phyloP scores from a whole-genome alignment of 768 basidiomycete genomes.

The Punctularia strigosozonata region DNA sequence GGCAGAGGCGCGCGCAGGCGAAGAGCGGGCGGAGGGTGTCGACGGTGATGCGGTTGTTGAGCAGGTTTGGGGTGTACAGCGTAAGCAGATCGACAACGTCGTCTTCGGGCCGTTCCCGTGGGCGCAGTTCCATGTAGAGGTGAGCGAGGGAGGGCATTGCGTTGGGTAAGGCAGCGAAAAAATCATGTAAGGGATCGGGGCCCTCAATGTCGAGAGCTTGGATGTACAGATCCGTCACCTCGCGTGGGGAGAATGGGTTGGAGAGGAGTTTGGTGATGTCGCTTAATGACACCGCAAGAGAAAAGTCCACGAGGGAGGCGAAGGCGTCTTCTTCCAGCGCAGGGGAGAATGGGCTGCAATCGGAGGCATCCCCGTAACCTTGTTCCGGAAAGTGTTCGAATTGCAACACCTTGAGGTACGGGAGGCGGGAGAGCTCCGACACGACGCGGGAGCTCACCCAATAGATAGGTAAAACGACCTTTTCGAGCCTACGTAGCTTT shows the following conservation, averaged over 20 bases:
- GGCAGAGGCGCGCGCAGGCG: slow-evolving; percentile 14
- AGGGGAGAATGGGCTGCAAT: slow-evolving; percentile 34
- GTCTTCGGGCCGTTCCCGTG: slow-evolving; percentile 8
- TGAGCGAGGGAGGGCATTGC: slow-evolving; percentile 35
- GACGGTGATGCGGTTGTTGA: slow-evolving; percentile 20
- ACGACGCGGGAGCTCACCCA: slow-evolving; percentile 33
- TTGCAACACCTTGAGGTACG: slow-evolving; percentile 33
- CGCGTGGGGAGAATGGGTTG: slow-evolving; percentile 30
- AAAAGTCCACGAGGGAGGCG: slow-evolving; percentile 40
- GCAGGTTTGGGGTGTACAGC: slow-evolving; percentile 7
- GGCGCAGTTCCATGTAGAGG: slow-evolving; percentile 27
- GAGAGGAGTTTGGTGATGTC: slow-evolving; percentile 35
- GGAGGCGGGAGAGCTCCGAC: slow-evolving; percentile 32
- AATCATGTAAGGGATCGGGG: slow-evolving; percentile 26
- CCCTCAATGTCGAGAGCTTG: slow-evolving; percentile 35
- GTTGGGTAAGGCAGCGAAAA: slow-evolving; percentile 33
- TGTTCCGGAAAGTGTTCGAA: slow-evolving; percentile 39
- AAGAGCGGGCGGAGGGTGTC: slow-evolving; percentile 25
- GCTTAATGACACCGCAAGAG: slow-evolving; percentile 30
- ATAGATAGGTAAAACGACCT: slow-evolving; percentile 39
- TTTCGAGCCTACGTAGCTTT: slow-evolving; percentile 31
- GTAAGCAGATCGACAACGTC: background rate
- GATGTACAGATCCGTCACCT: slow-evolving; percentile 39
- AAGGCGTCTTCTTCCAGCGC: slow-evolving; percentile 35
- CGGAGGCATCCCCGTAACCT: slow-evolving; percentile 32